Conservation (phyloP, 2,329 filamentous ascomycete genomes). For the Alternaria viburni region DNA sequence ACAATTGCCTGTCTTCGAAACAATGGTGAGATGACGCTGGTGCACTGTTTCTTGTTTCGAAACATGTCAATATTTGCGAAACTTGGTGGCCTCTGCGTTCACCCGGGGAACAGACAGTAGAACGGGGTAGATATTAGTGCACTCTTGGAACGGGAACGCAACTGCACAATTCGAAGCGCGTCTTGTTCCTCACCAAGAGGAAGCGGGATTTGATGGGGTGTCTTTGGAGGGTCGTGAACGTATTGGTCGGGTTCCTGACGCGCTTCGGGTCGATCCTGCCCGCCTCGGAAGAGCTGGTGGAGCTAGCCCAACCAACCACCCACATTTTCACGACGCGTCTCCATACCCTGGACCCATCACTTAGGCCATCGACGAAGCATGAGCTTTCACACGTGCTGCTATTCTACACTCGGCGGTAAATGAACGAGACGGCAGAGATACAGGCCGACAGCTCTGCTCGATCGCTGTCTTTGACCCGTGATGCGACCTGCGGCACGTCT, state of each 20-base stretch:
- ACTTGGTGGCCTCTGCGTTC: not conserved
- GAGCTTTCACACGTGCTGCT: not conserved
- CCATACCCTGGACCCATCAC: not conserved
- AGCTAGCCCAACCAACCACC: not conserved
- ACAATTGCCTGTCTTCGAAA: slow-evolving; percentile 4
- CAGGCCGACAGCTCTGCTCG: not conserved
- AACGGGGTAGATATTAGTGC: not conserved
- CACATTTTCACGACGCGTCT: not conserved
- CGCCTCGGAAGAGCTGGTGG: not conserved
- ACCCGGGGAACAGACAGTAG: not conserved
- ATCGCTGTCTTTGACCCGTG: not conserved
- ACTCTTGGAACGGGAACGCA: not conserved
- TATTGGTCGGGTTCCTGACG: not conserved
- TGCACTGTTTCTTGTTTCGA: slow-evolving; percentile 12
- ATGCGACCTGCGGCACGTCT: slow-evolving; percentile 9
- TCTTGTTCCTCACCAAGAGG: not conserved
- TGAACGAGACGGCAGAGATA: not conserved
- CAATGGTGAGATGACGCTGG: slow-evolving; percentile 9
- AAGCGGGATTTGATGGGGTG: not conserved
- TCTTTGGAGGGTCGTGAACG: not conserved
- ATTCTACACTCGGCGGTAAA: not conserved
- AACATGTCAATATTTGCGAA: slow-evolving; percentile 8
- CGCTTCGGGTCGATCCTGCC: not conserved
- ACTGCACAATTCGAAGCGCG: not conserved
- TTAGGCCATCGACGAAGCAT: not conserved